phyloP scores from a whole-genome alignment of 1,139 yeast species.

The Barnettozyma hawaiiensis region DNA sequence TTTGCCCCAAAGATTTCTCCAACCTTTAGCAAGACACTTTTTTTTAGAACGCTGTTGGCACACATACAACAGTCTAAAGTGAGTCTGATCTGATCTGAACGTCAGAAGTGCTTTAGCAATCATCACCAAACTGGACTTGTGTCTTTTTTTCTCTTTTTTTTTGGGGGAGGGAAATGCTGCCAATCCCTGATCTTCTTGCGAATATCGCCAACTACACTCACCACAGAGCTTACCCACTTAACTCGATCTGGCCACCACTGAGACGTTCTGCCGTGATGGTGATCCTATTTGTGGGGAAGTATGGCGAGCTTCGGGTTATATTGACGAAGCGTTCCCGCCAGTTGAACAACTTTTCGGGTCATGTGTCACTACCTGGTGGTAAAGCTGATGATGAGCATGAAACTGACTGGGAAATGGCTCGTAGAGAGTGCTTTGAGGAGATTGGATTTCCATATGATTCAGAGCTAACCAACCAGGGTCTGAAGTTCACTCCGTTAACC shows the following conservation, averaged over 20 bases:
- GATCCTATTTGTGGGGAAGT: constrained; percentile 59
- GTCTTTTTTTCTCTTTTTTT: no score
- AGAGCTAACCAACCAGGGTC: constrained; percentile 41
- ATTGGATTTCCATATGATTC: constrained; percentile 62
- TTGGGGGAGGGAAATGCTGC: no score
- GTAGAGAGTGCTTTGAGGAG: constrained; percentile 84
- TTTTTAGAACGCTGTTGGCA: no score
- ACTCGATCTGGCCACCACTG: constrained; percentile 32
- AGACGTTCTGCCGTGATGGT: constrained; percentile 76
- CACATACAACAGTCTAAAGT: no score
- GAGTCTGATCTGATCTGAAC: background rate
- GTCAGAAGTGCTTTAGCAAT: background rate
- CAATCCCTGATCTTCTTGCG: constrained; percentile 13
- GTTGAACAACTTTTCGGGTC: constrained; percentile 74
- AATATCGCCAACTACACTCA: constrained; percentile 17
- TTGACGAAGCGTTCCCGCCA: constrained; percentile 70
- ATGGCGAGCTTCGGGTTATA: constrained; percentile 71
- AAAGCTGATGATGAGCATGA: constrained; percentile 65
- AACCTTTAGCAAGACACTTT: no score
- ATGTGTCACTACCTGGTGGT: constrained; percentile 88
- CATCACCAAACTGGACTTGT: background rate
- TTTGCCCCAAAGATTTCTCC: no score
- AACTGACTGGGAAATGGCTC: constrained; percentile 62
- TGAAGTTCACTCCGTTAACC: constrained; percentile 51
- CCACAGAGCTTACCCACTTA: constrained; percentile 23